Base-by-base conservation (phyloP, 192 early-diverging fungal genomes). In the Dissophora ornata region DNA sequence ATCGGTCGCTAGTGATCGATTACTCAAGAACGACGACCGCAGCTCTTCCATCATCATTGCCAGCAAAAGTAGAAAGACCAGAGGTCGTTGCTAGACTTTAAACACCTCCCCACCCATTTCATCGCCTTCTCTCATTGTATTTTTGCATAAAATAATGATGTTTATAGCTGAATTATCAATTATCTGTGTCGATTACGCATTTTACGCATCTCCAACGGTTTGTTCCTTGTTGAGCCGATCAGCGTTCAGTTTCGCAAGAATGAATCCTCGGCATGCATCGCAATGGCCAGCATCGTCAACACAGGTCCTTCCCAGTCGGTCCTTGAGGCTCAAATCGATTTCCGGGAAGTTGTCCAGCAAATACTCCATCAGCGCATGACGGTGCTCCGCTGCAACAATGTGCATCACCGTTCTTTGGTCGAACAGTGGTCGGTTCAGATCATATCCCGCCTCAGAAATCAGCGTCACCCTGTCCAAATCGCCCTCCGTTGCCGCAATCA, bases 391-490 rank as follows among this genome's bases (percentile, higher is more conserved):
- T 5, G 85, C 81, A 12, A 83, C 91, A 74, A 93, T 80, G 77
- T 94, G 92, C 44, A 93, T 75, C 8, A 88, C 85, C 1, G 88
- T 91, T 36, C 90, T 80, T 6, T 79, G 85, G 67, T 95, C 94
- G 29, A 85, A 75, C 0, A 82, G 79, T 0, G 84, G 32, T 16
- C 81, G 63, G 59, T 94, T 95, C 34, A 93, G 40, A 57, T 92
- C 86, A 59, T 86, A 89, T 1, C 92, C 93, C 22, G 84, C 82
- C 11, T 87, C 81, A 44, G 71, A 49, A 69, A 60, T 78, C 60
- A 63, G 19, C 22, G 45, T 51, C 1, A 75, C 67, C 6, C 50
- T 41, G 18, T 57, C 19, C 45, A 74, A 19, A 49, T 81, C 32
- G 16, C 77, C 44, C 48, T 79, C 30, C 47, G 67, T 34, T 45